Base-by-base conservation (phyloP, 2,329 filamentous ascomycete species). In the Exophiala phaeomuriformis region DNA sequence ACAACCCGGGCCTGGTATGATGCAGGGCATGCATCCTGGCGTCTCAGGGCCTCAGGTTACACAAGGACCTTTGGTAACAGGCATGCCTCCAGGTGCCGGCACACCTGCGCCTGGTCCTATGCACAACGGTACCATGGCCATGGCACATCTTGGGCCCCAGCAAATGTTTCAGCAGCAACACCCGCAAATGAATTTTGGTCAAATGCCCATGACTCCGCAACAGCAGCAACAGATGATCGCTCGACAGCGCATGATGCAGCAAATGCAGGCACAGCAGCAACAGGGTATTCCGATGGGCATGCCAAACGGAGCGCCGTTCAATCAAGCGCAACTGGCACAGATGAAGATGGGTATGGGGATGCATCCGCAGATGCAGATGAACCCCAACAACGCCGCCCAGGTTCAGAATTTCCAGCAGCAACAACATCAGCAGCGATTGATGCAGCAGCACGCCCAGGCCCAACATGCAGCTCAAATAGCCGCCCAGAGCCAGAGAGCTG, bases 21-120 rank as follows among this genome's bases (percentile, higher is more conserved):
- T 73, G 48, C 80, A 79, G 67, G 77, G 75, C 63, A 81, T 83
- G 74, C 78, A 81, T 61, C 78, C 77, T 49, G 79, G 79, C 51
- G 80, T 82, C 36, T 82, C 81, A 49, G 78, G 75, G 28, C 79
- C 80, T 47, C 79, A 81, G 58, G 80, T 80, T 52, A 80, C 72
- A 58, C 81, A 83, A 65, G 75, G 77, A n/a, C 79, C 78, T 28
- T 82, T 83, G 79, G 81, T 84, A 75, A 73, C 64, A 35, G 79
- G 77, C 47, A 83, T 84, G 80, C 79, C 80, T 60, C 79, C 78
- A 46, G 79, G 78, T 50, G 73, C 74, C 54, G 75, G 76, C 55
- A 77, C 74, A 32, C 73, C 74, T 57, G 74, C 74, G 33, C 72
- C 73, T 55, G 72, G 71, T 29, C 70, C 71, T 30, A 72, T 73